These are phyloP conservation scores for Pythium myriotylum DNA, from an alignment of 352 stramenopile species.

Conservation along the genomic window DNA sequence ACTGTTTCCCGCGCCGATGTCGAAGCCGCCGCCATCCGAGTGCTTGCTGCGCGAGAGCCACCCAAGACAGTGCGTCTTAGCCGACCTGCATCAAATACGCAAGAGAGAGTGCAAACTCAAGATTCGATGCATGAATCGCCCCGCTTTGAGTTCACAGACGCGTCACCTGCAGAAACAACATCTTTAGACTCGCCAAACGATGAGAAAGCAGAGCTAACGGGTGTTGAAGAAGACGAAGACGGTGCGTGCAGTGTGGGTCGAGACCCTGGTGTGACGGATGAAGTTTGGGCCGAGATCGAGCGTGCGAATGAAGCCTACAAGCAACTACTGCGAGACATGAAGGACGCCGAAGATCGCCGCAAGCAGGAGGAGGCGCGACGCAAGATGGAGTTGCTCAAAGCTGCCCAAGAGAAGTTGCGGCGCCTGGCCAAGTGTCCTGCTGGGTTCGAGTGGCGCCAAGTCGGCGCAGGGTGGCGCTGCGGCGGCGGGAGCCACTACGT, in stretches of 20 bases:
- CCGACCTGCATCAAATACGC: conserved; percentile 9
- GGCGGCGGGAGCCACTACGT: conserved; percentile 76
- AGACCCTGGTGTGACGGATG: conserved; percentile 63
- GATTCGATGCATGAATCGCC: conserved; percentile 5
- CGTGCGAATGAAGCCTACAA: conserved; percentile 59
- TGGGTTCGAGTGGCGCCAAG: conserved; percentile 70
- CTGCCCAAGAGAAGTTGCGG: conserved; percentile 61
- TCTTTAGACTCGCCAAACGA: neutral
- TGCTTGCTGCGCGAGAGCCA: conserved; percentile 47
- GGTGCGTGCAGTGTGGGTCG: conserved; percentile 22
- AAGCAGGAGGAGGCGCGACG: conserved; percentile 36
- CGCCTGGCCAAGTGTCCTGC: conserved; percentile 61
- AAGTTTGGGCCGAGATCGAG: conserved; percentile 69
- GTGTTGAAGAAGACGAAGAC: conserved; percentile 18
- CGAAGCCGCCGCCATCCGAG: conserved; percentile 31
- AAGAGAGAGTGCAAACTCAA: conserved; percentile 8
- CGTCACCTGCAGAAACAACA: neutral
- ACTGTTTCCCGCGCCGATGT: conserved; percentile 52
- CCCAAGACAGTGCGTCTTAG: conserved; percentile 36
- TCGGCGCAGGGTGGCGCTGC: conserved; percentile 73
- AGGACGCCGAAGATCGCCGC: conserved; percentile 32
- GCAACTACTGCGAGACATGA: conserved; percentile 36
- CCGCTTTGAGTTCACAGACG: neutral
- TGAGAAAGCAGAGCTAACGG: conserved; percentile 23
- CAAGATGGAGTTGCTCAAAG: conserved; percentile 20